Evolutionary conservation across 768 basidiomycete species (phyloP).

Genomic region (Kwoniella sp.): DNA sequence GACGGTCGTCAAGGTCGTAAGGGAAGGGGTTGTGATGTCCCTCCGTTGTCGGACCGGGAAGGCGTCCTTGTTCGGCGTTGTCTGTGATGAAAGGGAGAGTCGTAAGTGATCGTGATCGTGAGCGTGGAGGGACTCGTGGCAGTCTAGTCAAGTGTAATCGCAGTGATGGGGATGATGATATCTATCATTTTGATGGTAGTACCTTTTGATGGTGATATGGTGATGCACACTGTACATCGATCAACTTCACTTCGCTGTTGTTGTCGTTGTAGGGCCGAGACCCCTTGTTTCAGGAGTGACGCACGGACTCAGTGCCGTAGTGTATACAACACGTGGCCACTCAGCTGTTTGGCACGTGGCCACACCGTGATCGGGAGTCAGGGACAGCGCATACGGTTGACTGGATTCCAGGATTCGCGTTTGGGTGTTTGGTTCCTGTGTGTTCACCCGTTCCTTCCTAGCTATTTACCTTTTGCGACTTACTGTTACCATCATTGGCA

Average conservation of each 20-base stretch:
- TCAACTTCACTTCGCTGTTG: too few species aligned
- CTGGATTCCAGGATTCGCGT: not conserved
- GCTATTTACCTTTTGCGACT: too few species aligned
- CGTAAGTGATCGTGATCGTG: too few species aligned
- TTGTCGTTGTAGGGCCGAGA: too few species aligned
- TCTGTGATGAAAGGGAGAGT: too few species aligned
- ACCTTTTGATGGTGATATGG: not conserved
- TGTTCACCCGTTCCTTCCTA: too few species aligned
- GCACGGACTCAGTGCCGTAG: not conserved
- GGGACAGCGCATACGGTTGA: not conserved
- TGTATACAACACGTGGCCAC: not conserved
- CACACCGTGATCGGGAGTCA: not conserved
- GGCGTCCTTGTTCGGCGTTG: not conserved
- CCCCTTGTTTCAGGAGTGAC: not conserved
- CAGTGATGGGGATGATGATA: not conserved
- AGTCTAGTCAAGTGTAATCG: too few species aligned
- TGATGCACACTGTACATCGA: too few species aligned
- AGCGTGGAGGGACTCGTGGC: too few species aligned
- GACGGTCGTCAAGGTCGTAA: not conserved
- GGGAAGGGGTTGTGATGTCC: not conserved
- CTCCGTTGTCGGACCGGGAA: not conserved
- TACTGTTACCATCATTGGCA: too few species aligned
- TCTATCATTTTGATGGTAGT: too few species aligned
- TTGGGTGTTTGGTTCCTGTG: not conserved
- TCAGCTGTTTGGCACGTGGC: not conserved